Conservation (phyloP, 768 basidiomycete genomes). For the Mrakia blollopis region DNA sequence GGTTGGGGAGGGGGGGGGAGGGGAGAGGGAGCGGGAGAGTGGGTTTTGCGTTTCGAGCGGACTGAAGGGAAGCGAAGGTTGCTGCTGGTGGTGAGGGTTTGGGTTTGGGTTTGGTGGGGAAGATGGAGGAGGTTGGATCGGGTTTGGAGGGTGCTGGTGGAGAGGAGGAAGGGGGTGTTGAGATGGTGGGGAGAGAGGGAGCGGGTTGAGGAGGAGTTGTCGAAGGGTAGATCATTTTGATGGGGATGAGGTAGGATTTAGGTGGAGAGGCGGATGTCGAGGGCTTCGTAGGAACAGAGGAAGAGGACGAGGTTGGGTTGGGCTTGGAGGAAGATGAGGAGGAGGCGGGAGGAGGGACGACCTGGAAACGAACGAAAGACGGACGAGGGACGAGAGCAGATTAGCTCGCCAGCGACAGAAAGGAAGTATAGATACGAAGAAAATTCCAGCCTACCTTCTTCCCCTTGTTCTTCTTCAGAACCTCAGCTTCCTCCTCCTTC, state of each 20-base stretch:
- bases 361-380: not conserved
- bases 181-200: not conserved
- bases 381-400: not conserved
- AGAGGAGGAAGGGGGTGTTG: not conserved
- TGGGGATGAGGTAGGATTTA: slow-evolving; percentile 6
- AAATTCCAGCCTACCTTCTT: not conserved
- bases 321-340: not conserved
- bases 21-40: not conserved
- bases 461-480: not conserved
- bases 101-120: slow-evolving; percentile 19
- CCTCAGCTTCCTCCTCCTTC: not conserved
- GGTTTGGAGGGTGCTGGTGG: not conserved
- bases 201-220: not conserved
- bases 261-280: not conserved
- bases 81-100: not conserved
- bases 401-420: not conserved
- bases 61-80: slow-evolving; percentile 1
- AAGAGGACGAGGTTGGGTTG: not conserved
- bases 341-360: not conserved
- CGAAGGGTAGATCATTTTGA: slow-evolving; percentile 22
- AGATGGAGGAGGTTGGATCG: slow-evolving; percentile 25
- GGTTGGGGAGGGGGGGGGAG: not conserved
- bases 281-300: not conserved
- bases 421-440: not conserved
- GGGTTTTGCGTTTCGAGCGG: not conserved